Evolutionary conservation across 768 basidiomycete genomes (phyloP), one percentile per base, ranked within the genome.

Genomic region (Wakefieldia striispora): DNA sequence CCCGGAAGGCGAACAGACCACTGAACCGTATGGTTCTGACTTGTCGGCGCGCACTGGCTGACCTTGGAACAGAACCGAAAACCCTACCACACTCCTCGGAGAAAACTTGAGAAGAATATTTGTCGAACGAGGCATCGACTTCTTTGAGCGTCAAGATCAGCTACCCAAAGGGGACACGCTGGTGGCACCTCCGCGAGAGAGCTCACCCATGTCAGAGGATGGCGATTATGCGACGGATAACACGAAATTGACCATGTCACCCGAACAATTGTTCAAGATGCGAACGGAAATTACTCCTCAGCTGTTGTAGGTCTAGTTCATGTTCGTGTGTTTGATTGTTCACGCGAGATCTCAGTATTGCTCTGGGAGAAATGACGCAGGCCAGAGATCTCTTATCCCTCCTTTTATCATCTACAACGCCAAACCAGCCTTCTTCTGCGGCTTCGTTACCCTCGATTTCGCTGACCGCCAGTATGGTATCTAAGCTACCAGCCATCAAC

Each of bases 291-390:
- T 91, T 13, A 46, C 84, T 21, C 82, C 83, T 10, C 86, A 87
- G 51, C 73, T 93, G 41, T 80, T 79, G 90, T 91, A 67, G 65
- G 90, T 77, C 39, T 11, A 38, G 19, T 19, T 33, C 26, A 10
- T n/a, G 13, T 19, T 50, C 31, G 35, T 12, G 24, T 34, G 9
- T 35, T 38, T 19, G 31, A 27, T 31, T n/a, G 45, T 50, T 67
- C 47, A 66, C 54, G 47, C 53, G 20, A 34, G 35, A 42, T 45
- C 41, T 31, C 53, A 90, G 88, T 54, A 78, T 83, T 51, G 87
- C 89, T 23, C 69, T 84, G 40, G 88, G 88, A 48, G 91, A 93
- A 67, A 86, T 92, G 79, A 77, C 80, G 7, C 83, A 84, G 47
- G 88, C 88, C 10, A 79, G 78, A 55, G 87, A 90, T 53, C 72